phyloP scores from a whole-genome alignment of 768 basidiomycete genomes.

The Gymnopilus dilepis region DNA sequence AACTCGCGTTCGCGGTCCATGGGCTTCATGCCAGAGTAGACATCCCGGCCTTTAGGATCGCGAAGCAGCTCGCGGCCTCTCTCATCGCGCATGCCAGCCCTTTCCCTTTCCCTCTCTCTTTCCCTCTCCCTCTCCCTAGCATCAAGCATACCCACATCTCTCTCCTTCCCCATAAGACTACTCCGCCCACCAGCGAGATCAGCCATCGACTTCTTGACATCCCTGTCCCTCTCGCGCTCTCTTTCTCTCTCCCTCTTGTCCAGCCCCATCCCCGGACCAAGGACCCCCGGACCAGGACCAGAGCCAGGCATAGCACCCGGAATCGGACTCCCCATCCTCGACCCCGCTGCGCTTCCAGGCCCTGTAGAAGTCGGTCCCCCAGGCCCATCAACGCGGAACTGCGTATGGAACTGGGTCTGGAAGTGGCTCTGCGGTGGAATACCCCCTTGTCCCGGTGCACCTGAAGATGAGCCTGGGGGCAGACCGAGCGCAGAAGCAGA shows the following conservation, averaged over 20 bases:
- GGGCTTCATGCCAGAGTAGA: constrained; percentile 10
- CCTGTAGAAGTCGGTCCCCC: background rate
- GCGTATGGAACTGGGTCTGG: constrained; percentile 2
- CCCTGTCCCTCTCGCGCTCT: constrained; percentile 19
- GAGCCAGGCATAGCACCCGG: background rate
- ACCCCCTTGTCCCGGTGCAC: background rate
- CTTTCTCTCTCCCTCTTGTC: constrained; percentile 20
- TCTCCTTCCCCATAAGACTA: background rate
- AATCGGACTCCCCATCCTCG: background rate
- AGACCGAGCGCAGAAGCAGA: background rate
- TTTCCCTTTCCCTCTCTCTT: constrained; percentile 1
- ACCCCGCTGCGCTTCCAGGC: background rate
- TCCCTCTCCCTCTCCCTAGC: constrained; percentile 1
- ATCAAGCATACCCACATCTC: background rate
- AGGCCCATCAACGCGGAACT: background rate
- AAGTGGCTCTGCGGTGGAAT: background rate
- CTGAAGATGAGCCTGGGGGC: background rate
- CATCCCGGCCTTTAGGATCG: constrained; percentile 20
- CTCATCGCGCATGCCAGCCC: constrained; percentile 8
- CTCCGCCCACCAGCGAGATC: background rate
- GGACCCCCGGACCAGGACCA: background rate
- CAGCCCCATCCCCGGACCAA: background rate
- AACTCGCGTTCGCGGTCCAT: constrained; percentile 11
- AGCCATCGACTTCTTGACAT: background rate
- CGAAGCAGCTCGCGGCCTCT: constrained; percentile 1